Percentiles rank a stretch among this genome's conserved stretches.
Evolutionary conservation across 106 monocot species (phyloP).

Genomic region (Phalaenopsis equestris): DNA sequence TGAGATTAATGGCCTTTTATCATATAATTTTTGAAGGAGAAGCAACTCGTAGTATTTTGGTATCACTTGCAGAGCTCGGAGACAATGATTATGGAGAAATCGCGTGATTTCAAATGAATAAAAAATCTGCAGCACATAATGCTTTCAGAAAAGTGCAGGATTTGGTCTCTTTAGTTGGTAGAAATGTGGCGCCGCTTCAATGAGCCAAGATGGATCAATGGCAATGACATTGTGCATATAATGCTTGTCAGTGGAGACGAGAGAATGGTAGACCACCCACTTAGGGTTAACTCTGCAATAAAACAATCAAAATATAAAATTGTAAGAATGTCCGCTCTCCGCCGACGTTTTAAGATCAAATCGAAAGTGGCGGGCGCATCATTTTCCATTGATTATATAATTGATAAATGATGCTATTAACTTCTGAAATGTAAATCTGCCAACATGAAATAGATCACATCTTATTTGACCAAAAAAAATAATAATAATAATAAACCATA

Average conservation of each 20-base stretch:
- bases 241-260: conserved; percentile 91
- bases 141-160: conserved; percentile 36
- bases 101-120: neutral
- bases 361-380: neutral
- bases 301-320: neutral
- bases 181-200: conserved; percentile 86
- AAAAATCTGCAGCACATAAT: neutral
- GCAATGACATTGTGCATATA: conserved; percentile 93
- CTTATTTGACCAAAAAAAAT: neutral
- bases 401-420: neutral
- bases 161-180: conserved; percentile 61
- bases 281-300: conserved; percentile 85
- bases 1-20: too few species aligned
- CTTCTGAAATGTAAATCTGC: neutral
- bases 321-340: neutral
- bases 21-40: neutral
- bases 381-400: neutral
- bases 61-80: neutral
- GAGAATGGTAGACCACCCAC: conserved; percentile 89
- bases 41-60: neutral
- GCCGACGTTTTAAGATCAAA: neutral
- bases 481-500: too few species aligned
- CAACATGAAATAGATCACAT: neutral
- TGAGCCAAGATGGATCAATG: conserved; percentile 90
- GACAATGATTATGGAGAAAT: neutral